Conservation (phyloP, 2,329 filamentous ascomycete genomes). For the Pyricularia sp. region DNA sequence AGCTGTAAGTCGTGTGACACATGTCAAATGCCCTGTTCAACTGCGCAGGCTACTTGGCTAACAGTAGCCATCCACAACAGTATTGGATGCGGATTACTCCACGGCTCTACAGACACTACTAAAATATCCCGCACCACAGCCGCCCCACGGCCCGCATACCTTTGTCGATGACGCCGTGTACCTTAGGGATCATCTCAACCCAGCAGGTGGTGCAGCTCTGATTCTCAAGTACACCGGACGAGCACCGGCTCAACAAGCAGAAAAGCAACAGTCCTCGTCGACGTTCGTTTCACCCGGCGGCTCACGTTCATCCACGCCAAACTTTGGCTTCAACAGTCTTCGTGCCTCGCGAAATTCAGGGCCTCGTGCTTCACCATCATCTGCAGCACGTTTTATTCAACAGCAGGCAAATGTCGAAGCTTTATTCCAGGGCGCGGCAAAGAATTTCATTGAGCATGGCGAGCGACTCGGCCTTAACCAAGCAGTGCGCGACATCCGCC, state of each 20-base stretch:
- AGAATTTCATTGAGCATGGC: conserved; percentile 61
- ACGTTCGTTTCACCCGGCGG: conserved; percentile 8
- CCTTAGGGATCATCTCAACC: conserved; percentile 54
- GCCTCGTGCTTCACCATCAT: conserved; percentile 14
- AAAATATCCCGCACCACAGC: conserved; percentile 64
- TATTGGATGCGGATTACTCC: conserved; percentile 83
- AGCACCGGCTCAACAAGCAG: conserved; percentile 24
- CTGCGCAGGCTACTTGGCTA: background rate
- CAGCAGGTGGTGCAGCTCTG: conserved; percentile 52
- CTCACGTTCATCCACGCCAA: conserved; percentile 14
- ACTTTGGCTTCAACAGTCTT: conserved; percentile 22
- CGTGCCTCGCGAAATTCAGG: conserved; percentile 10
- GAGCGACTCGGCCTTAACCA: conserved; percentile 74
- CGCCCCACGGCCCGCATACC: conserved; percentile 58
- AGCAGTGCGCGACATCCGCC: conserved; percentile 70
- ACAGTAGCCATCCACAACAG: conserved; percentile 28
- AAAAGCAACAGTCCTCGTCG: background rate
- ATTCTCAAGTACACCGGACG: conserved; percentile 63
- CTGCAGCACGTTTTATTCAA: conserved; percentile 38
- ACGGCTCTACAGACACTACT: conserved; percentile 72
- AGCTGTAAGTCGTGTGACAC: conserved; percentile 47
- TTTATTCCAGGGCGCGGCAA: conserved; percentile 67
- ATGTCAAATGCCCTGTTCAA: background rate
- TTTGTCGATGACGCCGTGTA: conserved; percentile 83
- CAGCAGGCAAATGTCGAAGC: conserved; percentile 55